Evolutionary conservation across 2,329 filamentous ascomycete species (phyloP).

Genomic region (Penicillium corylophilum): DNA sequence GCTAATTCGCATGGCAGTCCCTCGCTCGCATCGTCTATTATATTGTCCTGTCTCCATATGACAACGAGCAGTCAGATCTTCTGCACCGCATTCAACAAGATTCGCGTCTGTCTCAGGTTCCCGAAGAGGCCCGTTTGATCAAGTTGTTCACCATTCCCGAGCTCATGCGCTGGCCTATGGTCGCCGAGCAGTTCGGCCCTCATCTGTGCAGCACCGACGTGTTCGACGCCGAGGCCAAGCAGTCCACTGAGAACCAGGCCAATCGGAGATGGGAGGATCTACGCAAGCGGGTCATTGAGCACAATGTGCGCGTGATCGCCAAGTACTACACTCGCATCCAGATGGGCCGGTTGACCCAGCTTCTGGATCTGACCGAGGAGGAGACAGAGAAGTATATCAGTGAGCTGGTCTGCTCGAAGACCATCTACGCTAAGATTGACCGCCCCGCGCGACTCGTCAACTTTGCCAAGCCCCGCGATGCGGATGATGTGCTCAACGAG

Average conservation of each 20-base stretch:
- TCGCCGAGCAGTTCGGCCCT: conserved; percentile 82
- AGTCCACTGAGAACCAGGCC: conserved; percentile 74
- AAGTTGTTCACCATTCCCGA: conserved; percentile 95
- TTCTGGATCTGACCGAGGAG: conserved; percentile 88
- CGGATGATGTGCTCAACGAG: conserved; percentile 95
- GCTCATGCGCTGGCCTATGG: conserved; percentile 97
- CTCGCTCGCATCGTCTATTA: conserved; percentile 97
- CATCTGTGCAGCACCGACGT: conserved; percentile 88
- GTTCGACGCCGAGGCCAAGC: conserved; percentile 65
- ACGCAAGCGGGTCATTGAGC: conserved; percentile 97
- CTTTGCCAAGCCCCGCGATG: conserved; percentile 91
- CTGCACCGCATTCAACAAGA: conserved; percentile 90
- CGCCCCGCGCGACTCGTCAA: conserved; percentile 86
- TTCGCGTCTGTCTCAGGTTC: conserved; percentile 72
- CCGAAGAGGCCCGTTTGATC: conserved; percentile 79
- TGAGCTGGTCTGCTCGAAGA: conserved; percentile 94
- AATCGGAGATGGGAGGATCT: conserved; percentile 88
- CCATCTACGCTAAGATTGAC: conserved; percentile 96
- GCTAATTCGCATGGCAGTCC: conserved; percentile 53
- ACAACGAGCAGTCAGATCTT: conserved; percentile 97
- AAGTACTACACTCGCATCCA: conserved; percentile 99
- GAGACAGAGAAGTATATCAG: conserved; percentile 99
- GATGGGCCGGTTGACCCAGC: conserved; percentile 82
- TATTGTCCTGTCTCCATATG: conserved; percentile 90
- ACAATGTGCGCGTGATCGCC: conserved; percentile 95